Base-by-base conservation (phyloP, 495 filamentous ascomycete species). In the Aspergillus kassunensis region DNA sequence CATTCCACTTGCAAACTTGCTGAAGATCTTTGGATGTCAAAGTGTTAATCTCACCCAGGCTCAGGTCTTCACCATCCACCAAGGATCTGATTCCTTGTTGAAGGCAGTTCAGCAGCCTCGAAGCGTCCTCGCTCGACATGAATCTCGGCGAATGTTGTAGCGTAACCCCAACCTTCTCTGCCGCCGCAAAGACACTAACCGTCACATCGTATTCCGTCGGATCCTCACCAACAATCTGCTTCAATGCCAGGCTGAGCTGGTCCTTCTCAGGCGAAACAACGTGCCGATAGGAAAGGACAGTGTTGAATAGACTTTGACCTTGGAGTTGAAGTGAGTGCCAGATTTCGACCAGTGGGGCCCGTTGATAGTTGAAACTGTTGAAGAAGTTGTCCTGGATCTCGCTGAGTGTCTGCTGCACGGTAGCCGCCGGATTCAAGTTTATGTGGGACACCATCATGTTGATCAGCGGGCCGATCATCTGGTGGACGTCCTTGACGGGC, bases 291-390 rank as follows among this genome's bases (percentile, higher is more conserved):
- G 53, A 55, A 36, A 55, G 45, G 9, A 39, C 53, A 3, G 53
- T 55, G 45, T 55, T 55, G 45, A 55, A 55, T 11, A 55, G 42
- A 20, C 44, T 48, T 18, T 37, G 20, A 4, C 53, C 53, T 4
- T 43, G 44, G 6, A 55, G 39, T 7, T 44, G 29, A 2, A 55
- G 53, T 0, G 53, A 16, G 34, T 55, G 45, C 53, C 46, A 49
- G 12, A 55, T 55, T 11, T 49, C 43, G 15, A 49, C 23, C 7
- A 55, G 19, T 6, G 53, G 40, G 3, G 44, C 45, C 8, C 46
- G 27, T 24, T 55, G 53, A 27, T 55, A 49, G 8, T 43, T 43
- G 37, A 55, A 49, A n/a, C 44, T 49, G 10, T 55, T 40, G n/a
- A 55, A 44, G 21, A 55, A 55, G n/a, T 44, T 30, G 2, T 42